Conservation (phyloP, 805 yeast species). For the Starmerella vitae region DNA sequence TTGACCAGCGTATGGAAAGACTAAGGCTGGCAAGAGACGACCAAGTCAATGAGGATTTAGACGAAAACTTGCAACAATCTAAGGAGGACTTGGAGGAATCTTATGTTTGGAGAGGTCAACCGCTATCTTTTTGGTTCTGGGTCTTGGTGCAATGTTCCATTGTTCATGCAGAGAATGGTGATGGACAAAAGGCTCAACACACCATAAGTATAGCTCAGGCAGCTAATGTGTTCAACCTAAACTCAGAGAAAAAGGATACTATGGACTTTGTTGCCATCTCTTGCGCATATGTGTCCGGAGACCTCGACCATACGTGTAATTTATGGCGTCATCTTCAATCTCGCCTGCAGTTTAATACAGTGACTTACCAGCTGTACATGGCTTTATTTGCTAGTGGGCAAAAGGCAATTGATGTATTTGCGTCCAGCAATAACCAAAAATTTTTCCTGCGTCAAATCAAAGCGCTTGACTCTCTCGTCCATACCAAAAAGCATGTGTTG, state of each 20-base stretch:
- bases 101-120: conserved; percentile 54
- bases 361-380: conserved; percentile 50
- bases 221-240: conserved; percentile 64
- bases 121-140: conserved; percentile 72
- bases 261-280: conserved; percentile 58
- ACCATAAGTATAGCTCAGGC: conserved; percentile 62
- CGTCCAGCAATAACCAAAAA: conserved; percentile 77
- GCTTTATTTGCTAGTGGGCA: conserved; percentile 53
- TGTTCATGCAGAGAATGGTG: conserved; percentile 46
- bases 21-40: conserved; percentile 22
- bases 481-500: conserved; percentile 36
- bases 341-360: conserved; percentile 62
- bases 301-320: conserved; percentile 41
- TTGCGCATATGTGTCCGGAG: conserved; percentile 36
- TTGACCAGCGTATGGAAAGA: conserved; percentile 42
- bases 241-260: conserved; percentile 43
- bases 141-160: conserved; percentile 69
- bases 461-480: conserved; percentile 63
- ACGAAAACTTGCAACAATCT: conserved; percentile 8
- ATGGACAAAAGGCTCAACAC: conserved; percentile 48
- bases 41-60: conserved; percentile 4
- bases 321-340: conserved; percentile 52
- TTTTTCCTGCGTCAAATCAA: conserved; percentile 79
- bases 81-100: conserved; percentile 9
- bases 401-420: conserved; percentile 44